Base-by-base conservation (phyloP, 768 basidiomycete genomes). In the Coprinopsis sp. region DNA sequence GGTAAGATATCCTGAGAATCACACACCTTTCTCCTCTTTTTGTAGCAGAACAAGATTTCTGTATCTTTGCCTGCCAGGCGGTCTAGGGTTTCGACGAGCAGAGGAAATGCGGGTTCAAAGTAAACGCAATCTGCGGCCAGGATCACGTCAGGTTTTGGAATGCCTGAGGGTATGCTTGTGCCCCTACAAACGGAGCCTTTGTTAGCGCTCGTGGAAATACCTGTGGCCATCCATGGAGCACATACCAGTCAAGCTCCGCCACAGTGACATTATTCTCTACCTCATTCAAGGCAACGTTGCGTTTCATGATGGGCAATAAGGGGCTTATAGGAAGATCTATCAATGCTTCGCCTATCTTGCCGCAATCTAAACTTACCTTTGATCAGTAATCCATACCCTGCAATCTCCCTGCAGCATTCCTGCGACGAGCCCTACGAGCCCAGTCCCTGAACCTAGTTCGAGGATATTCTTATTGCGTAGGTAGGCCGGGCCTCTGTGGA, bases 111-210 rank as follows among this genome's bases (percentile, higher is more conserved):
- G 11, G 91, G 90, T 64, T 96, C 93, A 53, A 91, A 92, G 68
- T 97, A 97, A 7, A 97, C 92, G 55, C 93, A 97, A 59, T 97
- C 93, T 1, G 93, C 93, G 2, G 89, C 91, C 4, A 97, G 76
- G 48, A 97, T 76, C 21, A 95, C 43, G 57, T 89, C 81, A 5
- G 82, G 76, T 3, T 58, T 62, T 12, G 64, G 68, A 33, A 79
- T 57, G 67, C 69, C 33, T 54, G 54, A 23, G 7, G 85, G 79
- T 27, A 82, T 55, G 1, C 74, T 64, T 14, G 73, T 69, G 21
- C 89, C 92, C 92, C 89, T 91, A 52, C 40, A 51, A 49, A 34
- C 34, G 25, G 19, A n/a, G n/a, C n/a, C n/a, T n/a, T n/a, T n/a
- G n/a, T n/a, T n/a, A n/a, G n/a, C n/a, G n/a, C n/a, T n/a, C n/a